Evolutionary conservation across 2,329 filamentous ascomycete genomes (phyloP).

Genomic region (Capronia americana): DNA sequence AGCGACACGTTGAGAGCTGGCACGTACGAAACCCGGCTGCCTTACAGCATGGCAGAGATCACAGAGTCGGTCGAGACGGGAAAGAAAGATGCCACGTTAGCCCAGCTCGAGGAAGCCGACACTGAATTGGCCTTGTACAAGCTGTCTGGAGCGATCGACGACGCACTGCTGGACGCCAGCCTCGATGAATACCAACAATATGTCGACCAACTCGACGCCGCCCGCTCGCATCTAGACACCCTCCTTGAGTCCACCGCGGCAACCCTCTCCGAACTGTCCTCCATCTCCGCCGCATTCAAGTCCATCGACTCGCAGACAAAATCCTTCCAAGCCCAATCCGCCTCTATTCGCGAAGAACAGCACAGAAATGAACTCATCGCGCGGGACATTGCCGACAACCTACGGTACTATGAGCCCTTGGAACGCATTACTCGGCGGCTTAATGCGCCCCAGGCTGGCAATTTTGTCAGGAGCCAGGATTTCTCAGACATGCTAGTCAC

Average conservation of each 20-base stretch:
- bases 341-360: constrained; percentile 83
- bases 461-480: constrained; percentile 79
- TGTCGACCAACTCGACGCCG: constrained; percentile 78
- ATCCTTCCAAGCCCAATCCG: constrained; percentile 91
- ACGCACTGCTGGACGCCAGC: constrained; percentile 77
- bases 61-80: constrained; percentile 7
- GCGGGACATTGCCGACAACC: constrained; percentile 82
- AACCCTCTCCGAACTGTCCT: constrained; percentile 76
- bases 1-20: background rate
- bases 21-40: background rate
- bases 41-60: background rate
- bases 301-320: constrained; percentile 88
- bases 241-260: constrained; percentile 78
- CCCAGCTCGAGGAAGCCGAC: constrained; percentile 39
- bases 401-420: constrained; percentile 94
- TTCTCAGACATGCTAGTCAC: constrained; percentile 89
- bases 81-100: constrained; percentile 30
- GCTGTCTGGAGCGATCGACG: constrained; percentile 66
- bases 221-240: constrained; percentile 79
- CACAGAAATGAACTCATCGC: constrained; percentile 77
- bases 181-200: constrained; percentile 85
- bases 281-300: constrained; percentile 83
- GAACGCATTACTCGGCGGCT: constrained; percentile 88
- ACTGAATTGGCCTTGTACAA: constrained; percentile 65
- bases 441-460: constrained; percentile 88